A percentile compares a stretch with the other conserved stretches of the same genome.
Conservation (phyloP, 2,329 filamentous ascomycete species). For the Orbilia javanica region DNA sequence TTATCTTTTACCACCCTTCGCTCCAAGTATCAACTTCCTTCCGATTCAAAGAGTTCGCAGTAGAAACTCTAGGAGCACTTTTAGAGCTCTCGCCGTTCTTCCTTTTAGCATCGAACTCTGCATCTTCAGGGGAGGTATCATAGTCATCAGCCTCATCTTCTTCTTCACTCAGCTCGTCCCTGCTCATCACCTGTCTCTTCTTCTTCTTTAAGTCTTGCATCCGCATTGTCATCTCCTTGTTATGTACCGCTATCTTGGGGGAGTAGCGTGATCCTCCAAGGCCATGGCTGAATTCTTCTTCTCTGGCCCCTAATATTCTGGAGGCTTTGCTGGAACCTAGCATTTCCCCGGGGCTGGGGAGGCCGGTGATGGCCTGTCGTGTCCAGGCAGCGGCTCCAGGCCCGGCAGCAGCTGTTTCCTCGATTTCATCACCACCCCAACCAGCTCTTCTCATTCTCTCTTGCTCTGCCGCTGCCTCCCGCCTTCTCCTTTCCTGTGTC, state of each 20-base stretch:
- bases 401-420: constrained; percentile 45
- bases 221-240: constrained; percentile 40
- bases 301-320: constrained; percentile 44
- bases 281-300: constrained; percentile 46
- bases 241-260: constrained; percentile 44
- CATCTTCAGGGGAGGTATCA: constrained; percentile 42
- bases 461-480: constrained; percentile 78
- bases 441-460: constrained; percentile 66
- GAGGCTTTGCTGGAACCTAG: constrained; percentile 40
- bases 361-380: constrained; percentile 35
- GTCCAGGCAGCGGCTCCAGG: constrained; percentile 19
- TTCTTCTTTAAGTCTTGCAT: constrained; percentile 55
- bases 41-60: constrained; percentile 34
- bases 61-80: constrained; percentile 32
- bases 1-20: constrained; percentile 42
- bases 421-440: constrained; percentile 51
- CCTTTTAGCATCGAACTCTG: constrained; percentile 1
- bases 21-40: constrained; percentile 56
- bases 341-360: constrained; percentile 48
- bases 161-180: constrained; percentile 45
- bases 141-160: constrained; percentile 42
- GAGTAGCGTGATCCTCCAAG: constrained; percentile 51
- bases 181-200: constrained; percentile 39
- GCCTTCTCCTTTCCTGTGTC: constrained; percentile 70
- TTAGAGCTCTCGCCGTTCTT: constrained; percentile 52